Conservation (phyloP, 306 rosid genomes). For the Herpetospermum pedunculosum region DNA sequence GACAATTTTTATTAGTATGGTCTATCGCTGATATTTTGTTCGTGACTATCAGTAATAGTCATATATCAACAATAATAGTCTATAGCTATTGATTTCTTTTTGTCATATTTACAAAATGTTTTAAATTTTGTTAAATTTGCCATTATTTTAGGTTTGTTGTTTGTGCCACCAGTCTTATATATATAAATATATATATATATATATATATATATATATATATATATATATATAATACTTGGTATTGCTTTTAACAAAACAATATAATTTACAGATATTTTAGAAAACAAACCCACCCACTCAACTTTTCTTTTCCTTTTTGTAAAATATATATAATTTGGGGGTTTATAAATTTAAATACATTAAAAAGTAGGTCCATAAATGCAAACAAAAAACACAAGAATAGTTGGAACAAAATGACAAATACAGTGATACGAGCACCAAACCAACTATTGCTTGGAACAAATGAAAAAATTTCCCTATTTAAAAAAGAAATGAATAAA, state of each 20-base stretch:
- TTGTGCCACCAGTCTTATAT: too few relatives aligned
- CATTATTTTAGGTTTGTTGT: too few relatives aligned
- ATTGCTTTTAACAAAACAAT: background rate
- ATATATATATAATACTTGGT: too few relatives aligned
- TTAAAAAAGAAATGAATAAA: background rate
- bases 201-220: too few relatives aligned
- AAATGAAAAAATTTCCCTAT: background rate
- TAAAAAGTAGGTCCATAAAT: slow-evolving; percentile 9
- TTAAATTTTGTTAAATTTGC: too few relatives aligned
- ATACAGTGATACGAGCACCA: slow-evolving; percentile 29
- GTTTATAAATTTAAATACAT: slow-evolving; percentile 12
- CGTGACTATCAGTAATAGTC: too few relatives aligned
- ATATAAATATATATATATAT: too few relatives aligned
- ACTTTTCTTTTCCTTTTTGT: background rate
- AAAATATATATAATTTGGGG: background rate
- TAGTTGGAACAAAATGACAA: slow-evolving; percentile 28
- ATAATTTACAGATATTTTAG: background rate
- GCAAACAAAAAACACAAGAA: slow-evolving; percentile 7
- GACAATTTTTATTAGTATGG: too few relatives aligned
- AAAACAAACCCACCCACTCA: background rate
- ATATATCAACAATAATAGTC: too few relatives aligned
- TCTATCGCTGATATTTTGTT: too few relatives aligned
- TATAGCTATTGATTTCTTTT: too few relatives aligned
- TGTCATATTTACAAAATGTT: too few relatives aligned
- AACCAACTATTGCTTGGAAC: slow-evolving; percentile 12